Base-by-base conservation (phyloP, 805 yeast genomes). In the Candida quercuum region DNA sequence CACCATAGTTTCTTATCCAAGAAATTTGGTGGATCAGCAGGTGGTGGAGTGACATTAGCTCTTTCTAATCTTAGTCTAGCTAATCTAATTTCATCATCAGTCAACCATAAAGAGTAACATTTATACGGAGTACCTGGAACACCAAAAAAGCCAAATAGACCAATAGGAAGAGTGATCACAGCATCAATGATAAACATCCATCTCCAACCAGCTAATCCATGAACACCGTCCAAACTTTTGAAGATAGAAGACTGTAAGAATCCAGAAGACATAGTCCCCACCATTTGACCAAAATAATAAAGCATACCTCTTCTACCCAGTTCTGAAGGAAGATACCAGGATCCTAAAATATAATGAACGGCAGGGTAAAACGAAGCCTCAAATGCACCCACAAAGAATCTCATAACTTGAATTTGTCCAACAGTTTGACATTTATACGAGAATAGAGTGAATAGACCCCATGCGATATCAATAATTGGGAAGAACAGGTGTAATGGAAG, bases 181-280 rank as follows among this genome's bases (percentile, higher is more conserved):
- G 80, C 81, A 19, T 80, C 86, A 42, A 81, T 68, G 33, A 82
- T 75, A 50, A 77, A 81, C 56, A 78, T 76, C 87, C 87, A 81
- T 62, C 80, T 67, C 87, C 87, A 81, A 13, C 85, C 77, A 8
- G 68, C 67, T 10, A 74, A 59, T 0, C 86, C 86, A 32, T 56
- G 51, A 10, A 53, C 61, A 22, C 81, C 85, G 37, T 67, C 59
- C 46, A 81, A 52, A 28, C 58, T 47, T 17, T 65, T 48, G 39
- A 61, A 70, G 21, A 78, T 67, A 5, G 81, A 72, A 13, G 81
- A 71, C 46, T 79, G 81, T 28, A 81, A 61, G 42, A 77, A 71
- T 31, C 85, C 83, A 2, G 82, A 69, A 13, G 84, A 76, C 40
- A 79, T 61, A 16, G 71, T 60, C 17, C 86, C 86, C 28, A 81